phyloP scores from a whole-genome alignment of 768 basidiomycete genomes.

The Cystobasidium tubakii region DNA sequence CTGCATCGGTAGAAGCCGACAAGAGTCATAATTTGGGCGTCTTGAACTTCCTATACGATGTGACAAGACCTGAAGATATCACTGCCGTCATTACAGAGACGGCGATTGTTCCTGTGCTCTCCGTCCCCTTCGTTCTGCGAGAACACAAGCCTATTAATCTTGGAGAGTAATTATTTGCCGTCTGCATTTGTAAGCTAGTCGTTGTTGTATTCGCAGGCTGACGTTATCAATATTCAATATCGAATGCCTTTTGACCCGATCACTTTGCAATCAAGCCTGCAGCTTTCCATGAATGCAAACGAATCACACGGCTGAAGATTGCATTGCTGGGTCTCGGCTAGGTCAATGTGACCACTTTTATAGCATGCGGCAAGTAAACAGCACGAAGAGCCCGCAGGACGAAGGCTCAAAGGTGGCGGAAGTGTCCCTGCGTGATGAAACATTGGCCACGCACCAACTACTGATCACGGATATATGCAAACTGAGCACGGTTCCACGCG shows the following conservation, averaged over 20 bases:
- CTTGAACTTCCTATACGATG: slow-evolving; percentile 83
- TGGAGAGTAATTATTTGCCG: not conserved
- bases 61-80: slow-evolving; percentile 84
- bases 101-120: slow-evolving; percentile 58
- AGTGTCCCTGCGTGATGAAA: too few relatives aligned
- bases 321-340: too few relatives aligned
- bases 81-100: slow-evolving; percentile 97
- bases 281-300: not conserved
- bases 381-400: too few relatives aligned
- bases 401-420: too few relatives aligned
- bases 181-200: not conserved
- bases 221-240: too few relatives aligned
- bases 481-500: too few relatives aligned
- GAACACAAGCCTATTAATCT: slow-evolving; percentile 44
- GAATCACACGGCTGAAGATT: too few relatives aligned
- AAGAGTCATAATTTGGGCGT: slow-evolving; percentile 60
- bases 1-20: not conserved
- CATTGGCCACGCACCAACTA: too few relatives aligned
- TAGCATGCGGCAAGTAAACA: too few relatives aligned
- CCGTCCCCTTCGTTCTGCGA: slow-evolving; percentile 44
- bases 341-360: too few relatives aligned
- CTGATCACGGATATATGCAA: too few relatives aligned
- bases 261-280: not conserved
- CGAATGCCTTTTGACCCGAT: too few relatives aligned
- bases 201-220: not conserved